Conservation (phyloP, 176 grass and related monocot genomes). For the Phoenix roebelenii region DNA sequence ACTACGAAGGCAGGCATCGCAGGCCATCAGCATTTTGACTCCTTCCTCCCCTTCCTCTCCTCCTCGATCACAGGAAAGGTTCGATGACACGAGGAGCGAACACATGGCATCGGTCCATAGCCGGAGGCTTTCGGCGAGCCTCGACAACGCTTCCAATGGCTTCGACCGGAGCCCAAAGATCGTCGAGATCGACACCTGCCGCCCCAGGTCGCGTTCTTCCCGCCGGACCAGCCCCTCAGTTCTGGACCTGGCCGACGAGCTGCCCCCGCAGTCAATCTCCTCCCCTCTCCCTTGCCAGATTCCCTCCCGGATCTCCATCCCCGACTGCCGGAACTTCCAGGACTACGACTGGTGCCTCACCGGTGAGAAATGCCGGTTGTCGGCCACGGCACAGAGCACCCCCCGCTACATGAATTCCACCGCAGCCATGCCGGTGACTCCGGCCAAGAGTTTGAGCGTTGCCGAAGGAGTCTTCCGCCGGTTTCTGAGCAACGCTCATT, state of each 20-base stretch:
- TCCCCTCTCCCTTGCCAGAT: conserved; percentile 32
- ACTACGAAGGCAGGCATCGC: too few species aligned
- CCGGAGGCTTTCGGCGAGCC: conserved; percentile 63
- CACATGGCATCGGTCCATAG: conserved; percentile 49
- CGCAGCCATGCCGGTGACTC: conserved; percentile 41
- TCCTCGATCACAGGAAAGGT: conserved; percentile 51
- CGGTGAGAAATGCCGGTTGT: conserved; percentile 41
- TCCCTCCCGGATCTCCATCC: conserved; percentile 41
- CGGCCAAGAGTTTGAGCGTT: conserved; percentile 43
- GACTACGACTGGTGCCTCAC: conserved; percentile 45
- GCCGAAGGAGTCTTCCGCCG: conserved; percentile 12
- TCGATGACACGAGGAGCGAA: conserved; percentile 75
- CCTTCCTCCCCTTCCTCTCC: background rate
- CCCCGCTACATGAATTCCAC: conserved; percentile 34
- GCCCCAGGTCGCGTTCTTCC: conserved; percentile 59
- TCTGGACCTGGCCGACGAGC: conserved; percentile 22
- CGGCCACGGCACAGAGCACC: conserved; percentile 75
- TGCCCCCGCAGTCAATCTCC: conserved; percentile 34
- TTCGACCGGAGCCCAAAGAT: conserved; percentile 85
- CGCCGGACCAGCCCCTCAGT: conserved; percentile 49
- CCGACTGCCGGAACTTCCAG: conserved; percentile 34
- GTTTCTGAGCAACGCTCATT: conserved; percentile 18
- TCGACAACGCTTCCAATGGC: conserved; percentile 42
- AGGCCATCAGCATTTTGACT: too few species aligned
- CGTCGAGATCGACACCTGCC: conserved; percentile 79